Evolutionary conservation across 169 alveolate species (phyloP).

Genomic region (Cyclospora cayetanensis): DNA sequence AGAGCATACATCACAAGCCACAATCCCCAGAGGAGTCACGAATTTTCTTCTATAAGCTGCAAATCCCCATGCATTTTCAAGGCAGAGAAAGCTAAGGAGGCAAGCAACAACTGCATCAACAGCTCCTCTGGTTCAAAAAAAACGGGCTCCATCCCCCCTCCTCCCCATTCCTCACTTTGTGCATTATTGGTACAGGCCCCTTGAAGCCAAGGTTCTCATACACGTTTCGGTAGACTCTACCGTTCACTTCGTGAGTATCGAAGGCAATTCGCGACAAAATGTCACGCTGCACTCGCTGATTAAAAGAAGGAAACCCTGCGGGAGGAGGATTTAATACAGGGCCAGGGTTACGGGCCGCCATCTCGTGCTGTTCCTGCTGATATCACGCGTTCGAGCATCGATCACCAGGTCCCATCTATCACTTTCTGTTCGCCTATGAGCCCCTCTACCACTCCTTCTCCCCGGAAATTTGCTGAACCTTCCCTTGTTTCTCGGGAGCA

Average conservation of each 20-base stretch:
- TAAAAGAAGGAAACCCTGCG: conserved; percentile 86
- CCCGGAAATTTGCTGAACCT: no score
- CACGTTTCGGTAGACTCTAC: conserved; percentile 82
- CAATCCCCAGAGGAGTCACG: neutral
- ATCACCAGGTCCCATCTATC: no score
- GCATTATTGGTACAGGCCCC: conserved; percentile 84
- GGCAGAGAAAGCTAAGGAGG: neutral
- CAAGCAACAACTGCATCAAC: neutral
- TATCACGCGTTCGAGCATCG: neutral
- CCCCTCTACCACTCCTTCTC: neutral
- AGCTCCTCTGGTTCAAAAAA: neutral
- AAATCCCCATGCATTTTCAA: neutral
- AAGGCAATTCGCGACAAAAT: conserved; percentile 81
- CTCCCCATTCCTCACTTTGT: conserved; percentile 75
- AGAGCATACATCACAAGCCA: neutral
- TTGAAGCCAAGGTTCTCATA: conserved; percentile 83
- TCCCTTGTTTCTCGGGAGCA: no score
- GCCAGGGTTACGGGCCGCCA: conserved; percentile 90
- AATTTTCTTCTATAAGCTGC: neutral
- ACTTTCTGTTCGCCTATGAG: no score
- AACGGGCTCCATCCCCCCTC: neutral
- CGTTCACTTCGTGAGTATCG: conserved; percentile 86
- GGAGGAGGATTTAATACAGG: conserved; percentile 85
- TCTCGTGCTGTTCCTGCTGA: conserved; percentile 32
- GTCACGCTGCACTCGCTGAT: conserved; percentile 82